A percentile compares a stretch with the other conserved stretches of the same genome.
Evolutionary conservation across 306 rosid species (phyloP).

Genomic region (Senna siamea): DNA sequence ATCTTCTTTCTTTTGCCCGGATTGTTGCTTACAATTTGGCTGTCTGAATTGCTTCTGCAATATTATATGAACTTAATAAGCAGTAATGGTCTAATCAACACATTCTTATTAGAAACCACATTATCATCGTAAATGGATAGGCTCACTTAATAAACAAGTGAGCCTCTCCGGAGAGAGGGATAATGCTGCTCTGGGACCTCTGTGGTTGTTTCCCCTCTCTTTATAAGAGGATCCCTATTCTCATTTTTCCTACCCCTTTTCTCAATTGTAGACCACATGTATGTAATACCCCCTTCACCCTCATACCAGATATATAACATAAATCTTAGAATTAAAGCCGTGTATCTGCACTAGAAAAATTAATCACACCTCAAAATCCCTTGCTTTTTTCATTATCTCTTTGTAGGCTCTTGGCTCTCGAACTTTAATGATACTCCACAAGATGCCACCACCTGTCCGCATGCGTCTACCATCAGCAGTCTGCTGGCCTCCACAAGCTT

Average conservation of each 20-base stretch:
- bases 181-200: neutral
- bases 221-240: neutral
- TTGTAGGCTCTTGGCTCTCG: conserved; percentile 83
- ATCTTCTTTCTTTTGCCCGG: conserved; percentile 44
- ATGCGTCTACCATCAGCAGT: conserved; percentile 74
- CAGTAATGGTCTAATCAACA: conserved; percentile 1
- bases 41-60: conserved; percentile 80
- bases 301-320: neutral
- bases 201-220: neutral
- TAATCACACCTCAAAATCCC: conserved; percentile 80
- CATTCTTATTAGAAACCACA: conserved; percentile 8
- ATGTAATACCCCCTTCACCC: neutral
- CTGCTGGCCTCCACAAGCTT: conserved; percentile 89
- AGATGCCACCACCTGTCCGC: conserved; percentile 83
- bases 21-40: conserved; percentile 46
- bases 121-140: conserved; percentile 12
- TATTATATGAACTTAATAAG: conserved; percentile 37
- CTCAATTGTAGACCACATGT: neutral
- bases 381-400: conserved; percentile 87
- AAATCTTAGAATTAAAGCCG: neutral
- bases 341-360: neutral
- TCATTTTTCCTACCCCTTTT: conserved; percentile 7
- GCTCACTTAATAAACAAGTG: neutral
- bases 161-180: conserved; percentile 1
- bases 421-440: conserved; percentile 81